A percentile compares a stretch with the other conserved stretches of the same genome.
These are phyloP conservation scores for Colletotrichum paranaense DNA, from an alignment of 2,329 filamentous ascomycete genomes.

Conservation along the genomic window DNA sequence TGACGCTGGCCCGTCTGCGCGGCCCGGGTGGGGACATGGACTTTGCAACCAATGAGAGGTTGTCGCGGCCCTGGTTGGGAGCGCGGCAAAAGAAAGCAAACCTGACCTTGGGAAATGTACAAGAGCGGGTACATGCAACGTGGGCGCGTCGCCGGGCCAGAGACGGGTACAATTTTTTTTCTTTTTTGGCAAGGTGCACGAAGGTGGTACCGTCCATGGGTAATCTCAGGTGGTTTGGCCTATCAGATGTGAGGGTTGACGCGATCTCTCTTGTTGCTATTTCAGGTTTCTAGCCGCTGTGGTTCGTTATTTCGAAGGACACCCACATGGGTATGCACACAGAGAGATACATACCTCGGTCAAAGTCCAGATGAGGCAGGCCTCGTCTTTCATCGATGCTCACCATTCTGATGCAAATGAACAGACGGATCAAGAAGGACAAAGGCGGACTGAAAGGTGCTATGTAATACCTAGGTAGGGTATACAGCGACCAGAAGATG, in stretches of 20 bases:
- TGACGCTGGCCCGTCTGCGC: constrained; percentile 24
- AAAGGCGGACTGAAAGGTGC: neutral
- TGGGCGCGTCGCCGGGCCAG: constrained; percentile 29
- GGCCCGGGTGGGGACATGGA: constrained; percentile 10
- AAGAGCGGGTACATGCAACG: constrained; percentile 29
- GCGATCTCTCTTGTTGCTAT: constrained; percentile 22
- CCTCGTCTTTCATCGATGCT: neutral
- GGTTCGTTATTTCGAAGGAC: neutral
- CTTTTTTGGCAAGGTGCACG: too few relatives aligned
- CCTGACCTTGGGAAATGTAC: neutral
- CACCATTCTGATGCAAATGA: neutral
- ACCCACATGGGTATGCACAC: neutral
- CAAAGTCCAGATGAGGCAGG: neutral
- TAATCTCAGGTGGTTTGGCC: neutral
- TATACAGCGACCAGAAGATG: neutral
- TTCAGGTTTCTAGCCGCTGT: constrained; percentile 20
- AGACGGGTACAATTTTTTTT: neutral
- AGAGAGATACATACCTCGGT: neutral
- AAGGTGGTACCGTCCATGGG: neutral
- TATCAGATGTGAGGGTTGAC: constrained; percentile 13
- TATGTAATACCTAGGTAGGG: neutral
- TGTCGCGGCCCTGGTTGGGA: constrained; percentile 1
- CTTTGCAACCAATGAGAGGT: constrained; percentile 12
- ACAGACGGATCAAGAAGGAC: neutral
- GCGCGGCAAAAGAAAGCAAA: constrained; percentile 35